Evolutionary conservation across 768 basidiomycete species (phyloP), one percentile per base, ranked within the genome.

Genomic region (Mycena sanguinolenta): DNA sequence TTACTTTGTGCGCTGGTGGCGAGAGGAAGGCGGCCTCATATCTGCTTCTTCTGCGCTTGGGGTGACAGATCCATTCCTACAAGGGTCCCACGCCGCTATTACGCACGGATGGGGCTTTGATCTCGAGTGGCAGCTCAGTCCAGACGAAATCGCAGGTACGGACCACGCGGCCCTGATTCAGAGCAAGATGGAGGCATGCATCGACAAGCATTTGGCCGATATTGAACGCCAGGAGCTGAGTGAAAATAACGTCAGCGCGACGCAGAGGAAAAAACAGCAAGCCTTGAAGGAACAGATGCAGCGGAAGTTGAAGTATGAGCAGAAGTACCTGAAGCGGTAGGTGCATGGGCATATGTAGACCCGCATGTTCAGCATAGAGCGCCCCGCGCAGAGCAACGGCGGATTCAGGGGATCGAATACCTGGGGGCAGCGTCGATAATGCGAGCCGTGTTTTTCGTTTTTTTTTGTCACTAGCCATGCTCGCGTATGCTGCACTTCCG

Each of bases 1-100:
- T 25, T 95, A 92, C 85, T 92, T 98, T 75, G 87, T 99, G 49
- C 85, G 89, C 53, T 95, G 95, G 88, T 99, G 96, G 91, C 90
- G 97, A 49, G 89, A 88, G 57, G 88, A 92, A 74, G 93, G 92
- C 61, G 86, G 90, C 8, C 81, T 89, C 57, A 79, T 88, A 52
- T 83, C 88, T 65, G 86, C 90, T 30, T 81, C 85, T 14, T 79
- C 81, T 27, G 82, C 82, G 64, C 78, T 75, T 34, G 73, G 74
- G 58, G 63, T 75, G 55, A 67, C 77, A 65, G 64, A 63, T 54
- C 70, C 64, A 58, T 68, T 46, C 21, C 57, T 39, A 57, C 74
- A 6, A 67, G 62, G n/a, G 32, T 46, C 60, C 32, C 28, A 61
- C 53, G 67, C 65, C 42, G 77, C 57, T 36, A 57, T 71, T n/a